Base-by-base conservation (phyloP, 371 early-diverging fungal species). In the Parasitella parasitica region DNA sequence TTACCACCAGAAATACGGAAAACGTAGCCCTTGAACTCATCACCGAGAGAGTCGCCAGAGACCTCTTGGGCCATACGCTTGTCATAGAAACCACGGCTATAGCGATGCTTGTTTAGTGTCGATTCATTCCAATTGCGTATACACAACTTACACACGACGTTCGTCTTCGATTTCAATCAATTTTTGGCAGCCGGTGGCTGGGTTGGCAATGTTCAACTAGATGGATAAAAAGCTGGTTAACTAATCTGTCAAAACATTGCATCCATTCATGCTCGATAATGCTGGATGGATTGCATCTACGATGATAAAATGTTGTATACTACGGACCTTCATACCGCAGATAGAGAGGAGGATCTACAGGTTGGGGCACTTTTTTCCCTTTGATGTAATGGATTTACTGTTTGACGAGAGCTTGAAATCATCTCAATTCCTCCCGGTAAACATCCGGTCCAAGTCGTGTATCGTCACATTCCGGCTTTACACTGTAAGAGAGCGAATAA, bases 1-100 rank as follows among this genome's bases (percentile, higher is more conserved):
- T 97, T 95, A 73, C 99, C 99, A 75, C 99, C 99, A 65, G 96
- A 93, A 76, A 99, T 96, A 77, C 96, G 93, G 89, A 99, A 93
- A 73, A 97, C 91, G 87, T 95, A 97, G 66, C 99, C 99, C 87
- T 94, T 95, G 93, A 95, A 99, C 85, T 99, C 99, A 70, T 95
- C 95, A 72, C 97, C 95, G 72, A 99, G 87, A 48, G 94, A 78
- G 80, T 96, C 97, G 65, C 93, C 99, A 70, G 94, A 86, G 68
- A 99, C 95, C 81, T 97, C 98, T 70, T 94, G 88, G 58, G 96
- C 89, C 85, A 99, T 79, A 76, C 97, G 96, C 90, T 96, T 97
- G 82, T 97, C 99, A 77, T 94, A 97, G 84, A 99, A 94, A 83
- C 89, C 90, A 73, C 95, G 96, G 75, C 92, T 93, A 85, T 36